A percentile compares a stretch with the other conserved stretches of the same genome.
phyloP scores from a whole-genome alignment of 805 yeast genomes.

The Wickerhamiella domercqiae region DNA sequence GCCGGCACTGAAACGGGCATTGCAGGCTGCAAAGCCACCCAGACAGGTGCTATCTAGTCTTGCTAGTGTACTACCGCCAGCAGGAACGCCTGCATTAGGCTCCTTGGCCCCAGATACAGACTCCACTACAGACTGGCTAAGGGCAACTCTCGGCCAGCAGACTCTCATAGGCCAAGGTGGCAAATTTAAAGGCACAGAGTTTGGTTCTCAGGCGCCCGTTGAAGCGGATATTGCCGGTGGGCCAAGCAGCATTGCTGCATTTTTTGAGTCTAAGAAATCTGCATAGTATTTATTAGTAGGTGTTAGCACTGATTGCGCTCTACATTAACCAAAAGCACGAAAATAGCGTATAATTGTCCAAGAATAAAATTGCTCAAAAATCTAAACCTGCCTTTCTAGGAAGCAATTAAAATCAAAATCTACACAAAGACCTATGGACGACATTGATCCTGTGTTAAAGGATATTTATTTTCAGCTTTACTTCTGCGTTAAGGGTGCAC shows the following conservation, averaged over 20 bases:
- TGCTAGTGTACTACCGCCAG: conserved; percentile 12
- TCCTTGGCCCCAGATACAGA: not conserved
- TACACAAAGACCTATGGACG: too few relatives aligned
- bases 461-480: too few relatives aligned
- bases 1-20: conserved; percentile 12
- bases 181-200: conserved; percentile 21
- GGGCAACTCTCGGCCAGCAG: conserved; percentile 20
- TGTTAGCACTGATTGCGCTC: too few relatives aligned
- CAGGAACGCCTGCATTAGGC: not conserved
- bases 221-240: conserved; percentile 15
- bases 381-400: too few relatives aligned
- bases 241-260: conserved; percentile 11
- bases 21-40: conserved; percentile 12
- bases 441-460: too few relatives aligned
- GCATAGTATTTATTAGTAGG: not conserved
- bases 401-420: too few relatives aligned
- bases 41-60: conserved; percentile 10
- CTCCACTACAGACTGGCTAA: conserved; percentile 22
- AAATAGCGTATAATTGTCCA: too few relatives aligned
- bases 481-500: too few relatives aligned
- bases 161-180: conserved; percentile 23
- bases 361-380: too few relatives aligned
- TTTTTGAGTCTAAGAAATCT: conserved; percentile 1
- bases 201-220: conserved; percentile 7
- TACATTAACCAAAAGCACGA: too few relatives aligned